Conservation (phyloP, 495 filamentous ascomycete genomes). For the Echria macrotheca region DNA sequence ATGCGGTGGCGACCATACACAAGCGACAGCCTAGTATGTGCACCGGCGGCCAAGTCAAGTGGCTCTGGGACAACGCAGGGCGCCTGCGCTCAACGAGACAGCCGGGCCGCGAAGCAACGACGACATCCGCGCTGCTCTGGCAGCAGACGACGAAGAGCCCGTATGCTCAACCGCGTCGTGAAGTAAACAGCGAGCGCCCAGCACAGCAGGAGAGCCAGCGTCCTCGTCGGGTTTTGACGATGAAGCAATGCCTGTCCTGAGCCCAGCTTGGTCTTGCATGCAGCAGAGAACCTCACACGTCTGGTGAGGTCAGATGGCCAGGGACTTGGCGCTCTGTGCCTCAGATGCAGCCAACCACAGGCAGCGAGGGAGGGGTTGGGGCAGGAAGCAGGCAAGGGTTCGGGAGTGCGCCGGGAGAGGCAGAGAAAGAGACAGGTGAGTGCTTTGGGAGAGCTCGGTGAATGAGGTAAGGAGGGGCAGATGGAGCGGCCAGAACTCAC, state of each 20-base stretch:
- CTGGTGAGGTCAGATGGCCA: conserved; percentile 35
- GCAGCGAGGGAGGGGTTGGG: conserved; percentile 26
- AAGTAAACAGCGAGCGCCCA: no score
- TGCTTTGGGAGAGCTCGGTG: conserved; percentile 5
- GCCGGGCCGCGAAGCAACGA: conserved; percentile 1
- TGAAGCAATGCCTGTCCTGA: not conserved
- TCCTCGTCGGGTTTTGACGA: no score
- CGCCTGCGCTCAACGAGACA: conserved; percentile 22
- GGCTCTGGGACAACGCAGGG: conserved; percentile 18
- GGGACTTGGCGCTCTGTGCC: conserved; percentile 27
- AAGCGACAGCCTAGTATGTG: conserved; percentile 23
- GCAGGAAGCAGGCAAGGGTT: conserved; percentile 20
- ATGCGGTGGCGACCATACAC: conserved; percentile 31
- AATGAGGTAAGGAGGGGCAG: not conserved
- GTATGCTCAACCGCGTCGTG: no score
- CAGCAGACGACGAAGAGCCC: not conserved
- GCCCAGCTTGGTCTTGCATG: conserved; percentile 9
- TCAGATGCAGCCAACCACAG: conserved; percentile 28
- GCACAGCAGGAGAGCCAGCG: no score
- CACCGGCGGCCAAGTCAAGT: conserved; percentile 30
- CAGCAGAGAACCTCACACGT: conserved; percentile 23
- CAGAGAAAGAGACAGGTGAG: not conserved
- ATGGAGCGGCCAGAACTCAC: no score
- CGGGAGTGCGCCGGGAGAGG: conserved; percentile 2
- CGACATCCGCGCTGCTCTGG: not conserved